These are phyloP conservation scores for Exophiala lecanii-corni DNA, from an alignment of 2,329 filamentous ascomycete genomes.

Conservation along the genomic window DNA sequence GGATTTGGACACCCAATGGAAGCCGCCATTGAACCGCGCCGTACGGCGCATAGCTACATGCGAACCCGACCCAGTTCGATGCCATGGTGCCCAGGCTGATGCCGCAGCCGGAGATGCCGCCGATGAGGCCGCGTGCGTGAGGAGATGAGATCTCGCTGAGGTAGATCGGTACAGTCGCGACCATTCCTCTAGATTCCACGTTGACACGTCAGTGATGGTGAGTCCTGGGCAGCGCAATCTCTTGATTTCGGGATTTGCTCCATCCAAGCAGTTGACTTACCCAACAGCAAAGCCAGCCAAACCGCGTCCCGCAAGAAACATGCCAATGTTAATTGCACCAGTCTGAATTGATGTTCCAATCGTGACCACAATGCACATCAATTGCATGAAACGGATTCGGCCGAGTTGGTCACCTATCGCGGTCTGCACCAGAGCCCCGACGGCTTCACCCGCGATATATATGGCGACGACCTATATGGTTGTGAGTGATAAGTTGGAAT, in stretches of 20 bases:
- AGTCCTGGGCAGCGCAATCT: no score
- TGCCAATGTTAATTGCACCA: conserved; percentile 49
- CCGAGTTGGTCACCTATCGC: conserved; percentile 51
- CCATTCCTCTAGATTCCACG: conserved; percentile 19
- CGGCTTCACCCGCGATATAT: conserved; percentile 57
- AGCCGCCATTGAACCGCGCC: conserved; percentile 72
- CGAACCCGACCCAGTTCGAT: conserved; percentile 70
- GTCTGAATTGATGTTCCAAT: conserved; percentile 65
- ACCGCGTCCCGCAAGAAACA: conserved; percentile 68
- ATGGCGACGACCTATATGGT: conserved; percentile 47
- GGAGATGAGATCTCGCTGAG: conserved; percentile 41
- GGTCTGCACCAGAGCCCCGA: conserved; percentile 52
- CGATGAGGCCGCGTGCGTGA: conserved; percentile 68
- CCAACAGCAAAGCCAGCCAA: conserved; percentile 73
- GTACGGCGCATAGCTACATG: conserved; percentile 56
- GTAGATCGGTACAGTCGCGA: conserved; percentile 26
- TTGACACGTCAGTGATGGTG: no score
- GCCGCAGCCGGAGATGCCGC: conserved; percentile 77
- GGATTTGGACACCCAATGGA: conserved; percentile 72
- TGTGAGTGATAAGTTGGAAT: conserved; percentile 1
- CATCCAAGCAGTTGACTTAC: no score
- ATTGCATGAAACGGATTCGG: conserved; percentile 45
- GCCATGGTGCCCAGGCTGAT: conserved; percentile 74
- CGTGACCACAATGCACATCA: conserved; percentile 66
- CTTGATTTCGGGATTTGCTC: no score